Evolutionary conservation across 2,329 filamentous ascomycete genomes (phyloP).

Genomic region (Pseudocercospora pini-densiflorae): DNA sequence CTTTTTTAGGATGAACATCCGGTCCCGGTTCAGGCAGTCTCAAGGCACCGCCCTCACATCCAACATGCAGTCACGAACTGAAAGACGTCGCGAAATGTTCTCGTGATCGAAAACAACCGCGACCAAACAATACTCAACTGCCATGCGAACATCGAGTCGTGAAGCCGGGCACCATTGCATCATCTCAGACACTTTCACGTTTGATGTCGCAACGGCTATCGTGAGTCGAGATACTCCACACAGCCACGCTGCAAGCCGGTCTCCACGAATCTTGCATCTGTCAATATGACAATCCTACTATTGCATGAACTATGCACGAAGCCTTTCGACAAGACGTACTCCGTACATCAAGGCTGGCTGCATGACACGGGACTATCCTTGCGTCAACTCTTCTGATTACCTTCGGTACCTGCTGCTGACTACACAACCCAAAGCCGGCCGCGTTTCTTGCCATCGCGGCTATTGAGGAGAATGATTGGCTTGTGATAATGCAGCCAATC

Average conservation of each 20-base stretch:
- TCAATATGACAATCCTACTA: slow-evolving; percentile 22
- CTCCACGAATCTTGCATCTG: slow-evolving; percentile 5
- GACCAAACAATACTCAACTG: neutral
- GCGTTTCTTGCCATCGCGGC: neutral
- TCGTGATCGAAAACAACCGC: slow-evolving; percentile 4
- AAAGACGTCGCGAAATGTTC: neutral
- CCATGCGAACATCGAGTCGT: slow-evolving; percentile 10
- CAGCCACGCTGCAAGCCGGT: slow-evolving; percentile 11
- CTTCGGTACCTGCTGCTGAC: slow-evolving; percentile 6
- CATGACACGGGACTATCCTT: slow-evolving; percentile 15
- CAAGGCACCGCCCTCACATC: neutral
- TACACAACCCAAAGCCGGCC: slow-evolving; percentile 2
- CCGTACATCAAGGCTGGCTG: slow-evolving; percentile 12
- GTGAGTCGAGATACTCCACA: slow-evolving; percentile 13
- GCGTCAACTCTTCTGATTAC: neutral
- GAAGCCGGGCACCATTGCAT: slow-evolving; percentile 14
- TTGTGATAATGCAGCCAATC: slow-evolving; percentile 17
- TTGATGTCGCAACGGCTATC: slow-evolving; percentile 11
- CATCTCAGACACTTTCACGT: slow-evolving; percentile 17
- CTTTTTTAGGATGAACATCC: neutral
- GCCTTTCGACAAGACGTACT: neutral
- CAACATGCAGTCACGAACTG: neutral
- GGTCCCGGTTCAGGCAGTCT: neutral
- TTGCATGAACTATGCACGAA: slow-evolving; percentile 17
- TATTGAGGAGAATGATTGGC: neutral